A percentile compares a stretch with the other conserved stretches of the same genome.
Conservation (phyloP, 345 rosid species). For the Acer yangbiense region DNA sequence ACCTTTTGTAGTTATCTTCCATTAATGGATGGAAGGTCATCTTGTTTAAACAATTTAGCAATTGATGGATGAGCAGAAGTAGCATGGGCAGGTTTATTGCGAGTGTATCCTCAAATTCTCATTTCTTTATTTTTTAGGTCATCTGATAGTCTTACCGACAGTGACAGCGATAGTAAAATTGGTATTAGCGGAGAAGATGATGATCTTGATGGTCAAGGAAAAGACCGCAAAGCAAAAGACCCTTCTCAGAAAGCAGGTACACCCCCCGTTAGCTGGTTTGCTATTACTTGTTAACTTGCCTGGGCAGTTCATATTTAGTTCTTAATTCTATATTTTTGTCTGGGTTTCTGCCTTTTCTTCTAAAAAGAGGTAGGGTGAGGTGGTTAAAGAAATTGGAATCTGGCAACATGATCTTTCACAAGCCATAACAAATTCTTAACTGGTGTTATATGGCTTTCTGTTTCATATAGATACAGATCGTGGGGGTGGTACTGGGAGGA, state of each 20-base stretch:
- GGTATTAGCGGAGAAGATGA: slow-evolving; percentile 54
- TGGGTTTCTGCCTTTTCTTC: not conserved
- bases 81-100: not conserved
- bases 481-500: not conserved
- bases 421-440: not conserved
- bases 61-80: not conserved
- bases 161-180: slow-evolving; percentile 50
- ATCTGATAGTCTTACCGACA: slow-evolving; percentile 58
- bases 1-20: not conserved
- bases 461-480: not conserved
- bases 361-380: not conserved
- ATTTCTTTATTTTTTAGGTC: slow-evolving; percentile 44
- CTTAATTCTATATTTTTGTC: not conserved
- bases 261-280: slow-evolving; percentile 5
- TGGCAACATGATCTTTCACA: not conserved
- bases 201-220: slow-evolving; percentile 42
- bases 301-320: not conserved
- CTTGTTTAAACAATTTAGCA: not conserved
- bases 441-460: not conserved
- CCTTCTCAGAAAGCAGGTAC: slow-evolving; percentile 54
- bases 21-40: not conserved
- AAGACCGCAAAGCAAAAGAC: slow-evolving; percentile 44
- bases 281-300: not conserved
- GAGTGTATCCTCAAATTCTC: not conserved
- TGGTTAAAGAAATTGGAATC: not conserved